A percentile compares a stretch with the other conserved stretches of the same genome.
Conservation (phyloP, 208 protist species). For the Acanthamoeba healyi region DNA sequence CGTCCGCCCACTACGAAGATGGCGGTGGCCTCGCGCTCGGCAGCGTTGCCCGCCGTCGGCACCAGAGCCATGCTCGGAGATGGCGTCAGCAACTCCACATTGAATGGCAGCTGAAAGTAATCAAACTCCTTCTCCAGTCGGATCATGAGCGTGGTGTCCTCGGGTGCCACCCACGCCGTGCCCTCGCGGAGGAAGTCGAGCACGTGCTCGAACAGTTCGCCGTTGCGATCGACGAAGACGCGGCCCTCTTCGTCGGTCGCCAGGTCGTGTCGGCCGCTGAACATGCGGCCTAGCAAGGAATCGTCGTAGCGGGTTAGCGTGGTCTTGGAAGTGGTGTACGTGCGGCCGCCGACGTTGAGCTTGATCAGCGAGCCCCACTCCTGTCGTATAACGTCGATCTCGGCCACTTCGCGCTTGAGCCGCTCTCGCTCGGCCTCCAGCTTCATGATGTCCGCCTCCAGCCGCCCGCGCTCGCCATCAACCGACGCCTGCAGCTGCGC, state of each 20-base stretch:
- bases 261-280: constrained; percentile 53
- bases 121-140: constrained; percentile 18
- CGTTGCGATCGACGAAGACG: constrained; percentile 55
- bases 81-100: neutral
- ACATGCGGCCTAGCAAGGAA: constrained; percentile 70
- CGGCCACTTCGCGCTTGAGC: constrained; percentile 2
- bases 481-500: neutral
- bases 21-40: neutral
- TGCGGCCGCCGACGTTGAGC: constrained; percentile 58
- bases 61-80: neutral
- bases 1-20: constrained; percentile 25
- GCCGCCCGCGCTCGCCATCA: neutral
- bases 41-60: neutral
- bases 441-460: neutral
- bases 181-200: constrained; percentile 61
- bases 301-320: constrained; percentile 57
- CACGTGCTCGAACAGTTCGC: constrained; percentile 46
- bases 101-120: neutral
- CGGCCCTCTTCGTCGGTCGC: constrained; percentile 38
- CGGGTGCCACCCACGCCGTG: neutral
- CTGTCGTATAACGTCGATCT: neutral
- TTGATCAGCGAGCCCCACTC: constrained; percentile 3
- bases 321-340: constrained; percentile 52
- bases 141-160: neutral
- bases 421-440: constrained; percentile 5